Conservation (phyloP, 2,329 filamentous ascomycete genomes). For the Emmonsiellopsis sp. region DNA sequence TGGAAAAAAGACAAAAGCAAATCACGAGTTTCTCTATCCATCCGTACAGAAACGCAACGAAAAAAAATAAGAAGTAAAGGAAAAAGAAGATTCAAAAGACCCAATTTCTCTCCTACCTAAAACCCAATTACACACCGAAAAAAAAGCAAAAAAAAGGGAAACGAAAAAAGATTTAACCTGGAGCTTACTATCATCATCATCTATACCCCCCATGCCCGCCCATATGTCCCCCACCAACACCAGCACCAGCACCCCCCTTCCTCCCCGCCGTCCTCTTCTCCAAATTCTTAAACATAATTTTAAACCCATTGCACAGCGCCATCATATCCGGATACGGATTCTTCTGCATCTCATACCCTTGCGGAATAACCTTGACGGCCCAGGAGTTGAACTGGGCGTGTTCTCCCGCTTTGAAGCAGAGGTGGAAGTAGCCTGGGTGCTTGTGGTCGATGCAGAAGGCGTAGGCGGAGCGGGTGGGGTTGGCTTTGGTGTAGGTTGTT, state of each 20-base stretch:
- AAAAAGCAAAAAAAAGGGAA: background rate
- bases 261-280: conserved; percentile 20
- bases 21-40: background rate
- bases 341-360: conserved; percentile 84
- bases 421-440: conserved; percentile 86
- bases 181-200: background rate
- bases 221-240: background rate
- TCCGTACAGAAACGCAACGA: background rate
- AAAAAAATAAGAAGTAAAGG: background rate
- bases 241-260: background rate
- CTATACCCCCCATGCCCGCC: background rate
- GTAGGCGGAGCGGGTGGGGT: conserved; percentile 87
- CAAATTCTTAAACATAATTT: conserved; percentile 68
- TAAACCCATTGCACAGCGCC: conserved; percentile 94
- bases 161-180: background rate
- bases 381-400: conserved; percentile 65
- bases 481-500: conserved; percentile 89
- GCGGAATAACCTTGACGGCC: conserved; percentile 83
- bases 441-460: conserved; percentile 91
- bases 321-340: conserved; percentile 90
- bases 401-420: conserved; percentile 90
- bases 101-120: too few relatives aligned
- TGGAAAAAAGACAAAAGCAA: background rate
- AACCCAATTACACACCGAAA: background rate
- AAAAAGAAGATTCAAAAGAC: too few relatives aligned